A percentile compares a stretch with the other conserved stretches of the same genome.
Conservation (phyloP, 116 monocot species). For the Phalaenopsis hybrid region DNA sequence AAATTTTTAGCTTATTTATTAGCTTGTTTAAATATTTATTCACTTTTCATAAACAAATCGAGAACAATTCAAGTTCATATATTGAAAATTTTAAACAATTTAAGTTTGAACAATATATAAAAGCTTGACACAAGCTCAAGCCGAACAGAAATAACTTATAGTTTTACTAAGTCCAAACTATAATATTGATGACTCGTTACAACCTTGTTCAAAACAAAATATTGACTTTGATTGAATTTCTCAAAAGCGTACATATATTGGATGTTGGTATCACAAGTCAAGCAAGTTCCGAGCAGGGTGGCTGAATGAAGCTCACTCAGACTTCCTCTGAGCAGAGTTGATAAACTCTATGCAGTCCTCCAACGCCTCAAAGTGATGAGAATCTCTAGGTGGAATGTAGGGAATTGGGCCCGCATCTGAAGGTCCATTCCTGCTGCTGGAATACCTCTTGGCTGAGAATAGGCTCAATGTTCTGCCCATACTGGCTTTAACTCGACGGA, state of each 20-base stretch:
- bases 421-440: neutral
- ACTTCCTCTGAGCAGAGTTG: conserved; percentile 62
- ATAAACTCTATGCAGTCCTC: conserved; percentile 86
- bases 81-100: no score
- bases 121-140: no score
- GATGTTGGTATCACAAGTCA: neutral
- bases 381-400: conserved; percentile 36
- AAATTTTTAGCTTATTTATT: no score
- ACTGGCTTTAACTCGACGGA: neutral
- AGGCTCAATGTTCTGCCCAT: neutral
- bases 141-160: no score
- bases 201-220: neutral
- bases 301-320: conserved; percentile 5
- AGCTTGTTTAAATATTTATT: no score
- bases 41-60: no score
- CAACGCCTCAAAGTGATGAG: conserved; percentile 57
- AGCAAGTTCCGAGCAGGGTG: neutral
- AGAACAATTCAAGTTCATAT: no score
- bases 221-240: neutral
- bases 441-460: neutral
- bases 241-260: neutral
- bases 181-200: no score
- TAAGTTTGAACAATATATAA: no score
- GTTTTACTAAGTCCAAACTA: no score
- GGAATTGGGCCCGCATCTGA: neutral